Conservation (phyloP, 441 rosid genomes). For the Erodium moschatum region DNA sequence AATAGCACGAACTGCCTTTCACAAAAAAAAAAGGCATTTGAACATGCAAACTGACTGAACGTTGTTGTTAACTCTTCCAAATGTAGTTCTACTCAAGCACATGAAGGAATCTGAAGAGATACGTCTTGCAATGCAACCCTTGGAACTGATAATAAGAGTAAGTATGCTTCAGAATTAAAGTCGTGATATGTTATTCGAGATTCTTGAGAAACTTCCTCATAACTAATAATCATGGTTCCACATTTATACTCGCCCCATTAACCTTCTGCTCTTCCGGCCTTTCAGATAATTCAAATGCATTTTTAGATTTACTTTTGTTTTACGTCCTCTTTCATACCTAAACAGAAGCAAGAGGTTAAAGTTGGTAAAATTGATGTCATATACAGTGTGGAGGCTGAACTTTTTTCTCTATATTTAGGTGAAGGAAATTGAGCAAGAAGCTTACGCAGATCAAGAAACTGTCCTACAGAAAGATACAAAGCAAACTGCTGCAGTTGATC, state of each 20-base stretch:
- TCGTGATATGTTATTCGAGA: background rate
- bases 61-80: slow-evolving; percentile 13
- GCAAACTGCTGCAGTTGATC: slow-evolving; percentile 69
- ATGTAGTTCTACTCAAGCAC: slow-evolving; percentile 49
- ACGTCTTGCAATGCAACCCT: slow-evolving; percentile 70
- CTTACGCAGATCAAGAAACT: slow-evolving; percentile 37
- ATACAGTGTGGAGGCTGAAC: background rate
- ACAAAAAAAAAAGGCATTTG: background rate
- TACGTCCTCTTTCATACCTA: background rate
- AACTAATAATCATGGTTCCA: background rate
- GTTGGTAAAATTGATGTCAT: background rate
- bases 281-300: background rate
- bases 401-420: slow-evolving; percentile 35
- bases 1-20: background rate
- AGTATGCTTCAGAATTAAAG: background rate
- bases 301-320: background rate
- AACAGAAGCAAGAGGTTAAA: background rate
- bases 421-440: slow-evolving; percentile 70
- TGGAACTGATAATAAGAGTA: slow-evolving; percentile 73
- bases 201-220: background rate
- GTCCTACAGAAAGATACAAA: slow-evolving; percentile 43
- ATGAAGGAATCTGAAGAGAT: slow-evolving; percentile 69
- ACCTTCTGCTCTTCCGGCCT: background rate
- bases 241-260: background rate
- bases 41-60: slow-evolving; percentile 8